These are phyloP conservation scores for Lumnitzera littorea DNA, from an alignment of 345 rosid species.

Conservation along the genomic window DNA sequence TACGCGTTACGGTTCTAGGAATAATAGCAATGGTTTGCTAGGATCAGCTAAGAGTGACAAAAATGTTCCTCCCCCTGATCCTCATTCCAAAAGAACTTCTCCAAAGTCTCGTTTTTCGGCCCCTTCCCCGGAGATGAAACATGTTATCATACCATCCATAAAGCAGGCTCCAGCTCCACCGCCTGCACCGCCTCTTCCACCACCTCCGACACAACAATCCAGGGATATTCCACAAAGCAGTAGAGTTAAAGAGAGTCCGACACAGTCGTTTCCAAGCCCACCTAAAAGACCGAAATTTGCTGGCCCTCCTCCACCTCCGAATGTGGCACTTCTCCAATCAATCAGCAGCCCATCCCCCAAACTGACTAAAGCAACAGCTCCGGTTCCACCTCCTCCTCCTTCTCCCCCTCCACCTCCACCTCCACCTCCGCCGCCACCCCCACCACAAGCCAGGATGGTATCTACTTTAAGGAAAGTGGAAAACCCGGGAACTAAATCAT, in stretches of 20 bases:
- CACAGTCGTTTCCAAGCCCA: slow-evolving; percentile 4
- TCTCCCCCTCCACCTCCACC: slow-evolving; percentile 6
- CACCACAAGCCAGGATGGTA: slow-evolving; percentile 15
- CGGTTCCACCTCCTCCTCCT: background rate
- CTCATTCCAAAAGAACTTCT: slow-evolving; percentile 79
- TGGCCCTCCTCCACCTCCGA: slow-evolving; percentile 86
- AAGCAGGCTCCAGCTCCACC: slow-evolving; percentile 32
- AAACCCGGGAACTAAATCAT: slow-evolving; percentile 22
- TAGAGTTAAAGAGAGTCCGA: no score
- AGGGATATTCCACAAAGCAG: slow-evolving; percentile 5
- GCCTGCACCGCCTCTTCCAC: slow-evolving; percentile 21
- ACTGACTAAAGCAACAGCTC: slow-evolving; percentile 21
- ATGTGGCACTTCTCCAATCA: slow-evolving; percentile 69
- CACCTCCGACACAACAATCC: slow-evolving; percentile 12
- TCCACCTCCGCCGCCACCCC: slow-evolving; percentile 49
- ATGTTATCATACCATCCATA: slow-evolving; percentile 70
- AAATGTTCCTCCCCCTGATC: slow-evolving; percentile 23
- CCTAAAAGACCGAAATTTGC: slow-evolving; percentile 59
- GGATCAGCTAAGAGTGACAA: slow-evolving; percentile 2
- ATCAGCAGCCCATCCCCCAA: slow-evolving; percentile 32
- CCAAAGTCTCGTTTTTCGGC: slow-evolving; percentile 52
- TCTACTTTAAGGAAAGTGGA: slow-evolving; percentile 29
- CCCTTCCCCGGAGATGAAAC: slow-evolving; percentile 89
- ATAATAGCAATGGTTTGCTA: slow-evolving; percentile 8
- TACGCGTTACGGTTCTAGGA: slow-evolving; percentile 23